Percentiles rank a stretch among this genome's conserved stretches.
Conservation (phyloP, 768 basidiomycete genomes). For the Imleria badia region DNA sequence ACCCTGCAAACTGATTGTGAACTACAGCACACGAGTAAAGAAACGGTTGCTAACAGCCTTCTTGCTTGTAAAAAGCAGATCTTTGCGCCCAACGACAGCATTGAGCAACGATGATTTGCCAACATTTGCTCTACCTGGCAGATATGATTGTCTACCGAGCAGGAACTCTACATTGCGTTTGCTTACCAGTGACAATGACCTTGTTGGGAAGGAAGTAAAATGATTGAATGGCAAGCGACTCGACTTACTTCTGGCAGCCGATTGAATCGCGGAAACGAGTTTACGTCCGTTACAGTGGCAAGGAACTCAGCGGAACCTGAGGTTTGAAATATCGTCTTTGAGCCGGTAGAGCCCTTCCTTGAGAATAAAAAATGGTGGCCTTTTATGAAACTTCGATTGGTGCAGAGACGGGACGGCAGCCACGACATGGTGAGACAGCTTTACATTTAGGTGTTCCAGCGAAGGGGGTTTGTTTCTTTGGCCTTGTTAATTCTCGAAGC, state of each 20-base stretch:
- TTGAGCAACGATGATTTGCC: slow-evolving; percentile 79
- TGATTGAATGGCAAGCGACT: neutral
- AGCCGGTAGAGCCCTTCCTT: slow-evolving; percentile 14
- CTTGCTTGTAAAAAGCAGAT: slow-evolving; percentile 62
- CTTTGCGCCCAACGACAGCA: slow-evolving; percentile 56
- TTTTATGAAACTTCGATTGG: neutral
- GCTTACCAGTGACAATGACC: slow-evolving; percentile 30
- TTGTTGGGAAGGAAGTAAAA: slow-evolving; percentile 8
- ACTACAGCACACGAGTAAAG: neutral
- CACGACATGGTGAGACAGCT: no score
- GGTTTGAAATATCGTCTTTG: slow-evolving; percentile 20
- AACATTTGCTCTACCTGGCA: slow-evolving; percentile 69
- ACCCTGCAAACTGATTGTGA: slow-evolving; percentile 44
- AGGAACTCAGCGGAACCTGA: slow-evolving; percentile 31
- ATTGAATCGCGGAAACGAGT: slow-evolving; percentile 18
- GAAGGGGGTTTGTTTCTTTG: no score
- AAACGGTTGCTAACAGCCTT: slow-evolving; percentile 54
- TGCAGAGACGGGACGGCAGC: no score
- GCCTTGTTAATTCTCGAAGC: no score
- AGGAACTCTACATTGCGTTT: neutral
- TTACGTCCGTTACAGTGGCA: slow-evolving; percentile 14
- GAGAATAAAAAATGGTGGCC: neutral
- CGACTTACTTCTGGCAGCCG: slow-evolving; percentile 31
- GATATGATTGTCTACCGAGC: neutral
- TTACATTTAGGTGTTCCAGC: no score